Base-by-base conservation (phyloP, 768 basidiomycete genomes). In the Solioccasus polychromus region DNA sequence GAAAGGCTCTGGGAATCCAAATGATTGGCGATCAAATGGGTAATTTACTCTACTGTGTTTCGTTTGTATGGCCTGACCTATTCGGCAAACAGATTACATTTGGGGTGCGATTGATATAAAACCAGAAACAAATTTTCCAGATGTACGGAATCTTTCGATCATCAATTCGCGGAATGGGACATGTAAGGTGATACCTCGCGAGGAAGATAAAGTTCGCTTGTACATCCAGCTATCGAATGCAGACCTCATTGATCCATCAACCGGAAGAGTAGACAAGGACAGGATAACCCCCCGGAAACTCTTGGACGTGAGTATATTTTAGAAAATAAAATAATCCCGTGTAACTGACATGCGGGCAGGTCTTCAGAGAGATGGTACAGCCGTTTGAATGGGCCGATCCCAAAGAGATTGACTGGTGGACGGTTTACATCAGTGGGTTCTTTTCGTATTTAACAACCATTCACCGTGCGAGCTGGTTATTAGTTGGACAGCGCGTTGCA, bases 71-170 rank as follows among this genome's bases (percentile, higher is more conserved):
- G 9, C 37, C 31, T 50, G 4, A 49, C 32, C 1, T 23, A 28
- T 6, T 31, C 19, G 10, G 26, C n/a, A n/a, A n/a, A 73, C 72
- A 64, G 81, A 89, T 44, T 83, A 75, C 50, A 73, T 89, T 18
- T 92, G 88, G 88, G 88, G 88, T 3, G 88, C 3, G 88, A 66
- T 89, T 12, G 88, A 88, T 60, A 70, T 80, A 47, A 54, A 76
- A n/a, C 82, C 82, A 0, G 73, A 80, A 8, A 86, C 85, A 4
- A 70, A 87, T 55, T 85, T 88, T 49, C 86, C 86, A 0, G 85
- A 88, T 58, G 79, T 85, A 47, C 78, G 85, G 8, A 79, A 79
- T 45, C 73, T 69, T 54, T 68, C 68, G 35, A 78, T 70, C 1
- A 76, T 88, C 15, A 84, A 87, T 60, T 86, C 84, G 0, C 72